Evolutionary conservation across 1,139 yeast genomes (phyloP), one percentile per base, ranked within the genome.

Genomic region (Sugiyamaella neomexicana): DNA sequence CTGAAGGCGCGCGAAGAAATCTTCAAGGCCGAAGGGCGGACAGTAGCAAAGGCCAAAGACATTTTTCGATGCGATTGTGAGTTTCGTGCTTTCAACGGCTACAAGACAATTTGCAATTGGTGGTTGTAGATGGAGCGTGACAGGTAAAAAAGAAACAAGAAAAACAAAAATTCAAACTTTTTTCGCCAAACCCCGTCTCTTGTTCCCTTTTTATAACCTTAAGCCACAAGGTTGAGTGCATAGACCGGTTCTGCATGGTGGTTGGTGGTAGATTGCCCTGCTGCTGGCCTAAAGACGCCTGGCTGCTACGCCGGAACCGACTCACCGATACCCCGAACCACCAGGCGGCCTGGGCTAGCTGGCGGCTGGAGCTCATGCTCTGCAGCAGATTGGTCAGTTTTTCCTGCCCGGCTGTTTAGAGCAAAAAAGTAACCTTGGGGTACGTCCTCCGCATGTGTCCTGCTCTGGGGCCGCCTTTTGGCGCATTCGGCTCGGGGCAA

Each of bases 11-110:
- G 53, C 29, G 62, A 50, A 36, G 66, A 59, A 34, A 60, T 48
- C 59, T 57, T 60, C 46, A 60, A 43, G 40, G 64, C 58, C 38
- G 62, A 55, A 48, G 67, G 66, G 32, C 65, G 64, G 45, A 60
- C 45, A 32, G 61, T 40, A 46, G 51, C 52, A 37, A 59, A 54
- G 51, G 61, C 52, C 39, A 54, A 50, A 46, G 61, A 59, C 61
- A 59, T 59, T 55, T 48, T 47, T n/a, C n/a, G n/a, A n/a, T n/a
- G n/a, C 17, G 25, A 20, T 13, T 13, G n/a, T 36, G 16, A n/a
- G 32, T 46, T n/a, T 29, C 27, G 12, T 12, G 12, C 13, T n/a
- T n/a, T n/a, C n/a, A 31, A 12, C 46, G 10, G 16, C 38, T 27
- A 23, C 37, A 37, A 51, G 48, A 36, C 36, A 40, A 44, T 42